Evolutionary conservation across 2,329 filamentous ascomycete genomes (phyloP).

Genomic region (Plectosphaerella cucumerina): DNA sequence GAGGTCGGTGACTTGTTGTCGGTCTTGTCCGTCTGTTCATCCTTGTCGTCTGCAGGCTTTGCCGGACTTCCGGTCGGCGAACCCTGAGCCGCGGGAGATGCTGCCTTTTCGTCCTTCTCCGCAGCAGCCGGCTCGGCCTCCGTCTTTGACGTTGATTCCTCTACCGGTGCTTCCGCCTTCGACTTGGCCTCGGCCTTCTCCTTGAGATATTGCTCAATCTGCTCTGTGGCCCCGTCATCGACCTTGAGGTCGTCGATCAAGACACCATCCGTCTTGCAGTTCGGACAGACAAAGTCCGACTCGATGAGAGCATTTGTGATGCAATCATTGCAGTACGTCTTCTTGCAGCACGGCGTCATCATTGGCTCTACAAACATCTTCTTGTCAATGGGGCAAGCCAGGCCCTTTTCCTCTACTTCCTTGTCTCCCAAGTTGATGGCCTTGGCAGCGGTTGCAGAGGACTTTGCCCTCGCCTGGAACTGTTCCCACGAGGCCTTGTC

Average conservation of each 20-base stretch:
- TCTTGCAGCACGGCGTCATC: constrained; percentile 97
- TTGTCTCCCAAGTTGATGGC: constrained; percentile 74
- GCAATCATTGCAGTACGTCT: constrained; percentile 99
- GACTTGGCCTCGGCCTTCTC: constrained; percentile 54
- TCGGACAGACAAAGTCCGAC: constrained; percentile 94
- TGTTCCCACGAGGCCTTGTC: constrained; percentile 96
- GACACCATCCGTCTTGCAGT: constrained; percentile 85
- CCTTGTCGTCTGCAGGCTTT: constrained; percentile 5
- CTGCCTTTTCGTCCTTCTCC: constrained; percentile 14
- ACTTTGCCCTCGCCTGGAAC: constrained; percentile 91
- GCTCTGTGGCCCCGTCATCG: constrained; percentile 73
- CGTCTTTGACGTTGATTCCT: constrained; percentile 23
- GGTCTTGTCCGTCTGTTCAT: constrained; percentile 14
- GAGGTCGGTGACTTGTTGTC: constrained; percentile 30
- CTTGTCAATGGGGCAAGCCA: constrained; percentile 95
- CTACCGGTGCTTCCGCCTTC: constrained; percentile 34
- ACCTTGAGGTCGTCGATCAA: constrained; percentile 85
- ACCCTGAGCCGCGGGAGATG: constrained; percentile 23
- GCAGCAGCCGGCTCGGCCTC: constrained; percentile 9
- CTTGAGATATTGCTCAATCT: constrained; percentile 70
- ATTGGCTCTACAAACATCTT: constrained; percentile 98
- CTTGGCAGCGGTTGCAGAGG: constrained; percentile 77
- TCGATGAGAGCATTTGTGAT: constrained; percentile 98
- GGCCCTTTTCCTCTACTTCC: constrained; percentile 79
- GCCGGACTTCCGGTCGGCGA: constrained; percentile 17